Evolutionary conservation across 352 stramenopile species (phyloP).

Genomic region (Thalassiosira delicatula): DNA sequence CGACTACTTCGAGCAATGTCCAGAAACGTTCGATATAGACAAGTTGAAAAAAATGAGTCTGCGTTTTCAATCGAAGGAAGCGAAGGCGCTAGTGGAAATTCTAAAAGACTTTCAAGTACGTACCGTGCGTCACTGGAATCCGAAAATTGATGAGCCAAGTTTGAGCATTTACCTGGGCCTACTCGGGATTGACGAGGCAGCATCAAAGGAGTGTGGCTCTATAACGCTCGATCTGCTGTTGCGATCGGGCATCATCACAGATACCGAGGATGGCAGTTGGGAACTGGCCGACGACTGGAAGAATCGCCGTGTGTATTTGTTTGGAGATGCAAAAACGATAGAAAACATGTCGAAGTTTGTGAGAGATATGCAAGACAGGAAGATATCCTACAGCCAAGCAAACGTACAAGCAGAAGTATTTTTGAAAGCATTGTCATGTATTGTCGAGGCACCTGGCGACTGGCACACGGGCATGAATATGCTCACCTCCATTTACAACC

Average conservation of each 20-base stretch:
- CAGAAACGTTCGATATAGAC: background rate
- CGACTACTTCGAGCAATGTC: background rate
- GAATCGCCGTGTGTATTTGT: too few species aligned
- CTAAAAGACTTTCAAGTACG: background rate
- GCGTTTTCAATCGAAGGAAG: too few species aligned
- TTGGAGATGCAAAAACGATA: too few species aligned
- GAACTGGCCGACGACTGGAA: too few species aligned
- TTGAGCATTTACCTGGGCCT: conserved; percentile 1
- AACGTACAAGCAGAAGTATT: conserved; percentile 25
- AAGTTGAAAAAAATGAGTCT: background rate
- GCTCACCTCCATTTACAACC: too few species aligned
- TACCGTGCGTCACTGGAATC: conserved; percentile 6
- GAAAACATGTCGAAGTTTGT: too few species aligned
- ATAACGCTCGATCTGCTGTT: conserved; percentile 14
- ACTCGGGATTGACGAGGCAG: conserved; percentile 4
- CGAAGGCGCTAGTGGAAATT: background rate
- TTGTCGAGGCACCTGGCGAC: too few species aligned
- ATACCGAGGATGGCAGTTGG: too few species aligned
- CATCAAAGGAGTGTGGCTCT: background rate
- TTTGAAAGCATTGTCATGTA: too few species aligned
- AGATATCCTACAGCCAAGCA: background rate
- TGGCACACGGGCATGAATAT: too few species aligned
- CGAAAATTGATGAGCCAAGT: too few species aligned
- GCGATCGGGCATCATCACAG: background rate
- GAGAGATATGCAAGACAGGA: too few species aligned